Base-by-base conservation (phyloP, 2,329 filamentous ascomycete species). In the Thielaviopsis musarum region DNA sequence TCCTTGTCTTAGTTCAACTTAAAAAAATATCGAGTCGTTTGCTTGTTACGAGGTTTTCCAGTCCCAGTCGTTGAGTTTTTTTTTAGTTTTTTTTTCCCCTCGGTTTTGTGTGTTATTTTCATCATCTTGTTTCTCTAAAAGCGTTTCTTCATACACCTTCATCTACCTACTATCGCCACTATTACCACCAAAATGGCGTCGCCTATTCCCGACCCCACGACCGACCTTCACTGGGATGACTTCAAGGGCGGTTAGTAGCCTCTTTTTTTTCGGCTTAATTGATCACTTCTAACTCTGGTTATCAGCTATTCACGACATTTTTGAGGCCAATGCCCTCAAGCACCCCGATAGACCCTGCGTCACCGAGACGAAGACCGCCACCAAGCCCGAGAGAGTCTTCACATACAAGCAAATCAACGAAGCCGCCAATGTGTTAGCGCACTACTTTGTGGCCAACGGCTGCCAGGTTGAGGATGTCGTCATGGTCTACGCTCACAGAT, bases 371-470 rank as follows among this genome's bases (percentile, higher is more conserved):
- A 69, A 69, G 64, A 69, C 69, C 30, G 71, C 72, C 4, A 67
- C 52, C 53, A 60, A 60, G 2, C 77, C 83, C 7, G 75, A 83
- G 68, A 77, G 87, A 63, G 73, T 72, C 55, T 96, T 93, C 71
- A 91, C 83, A 24, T 97, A 96, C 70, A 76, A 76, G 64, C 88
- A 95, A 67, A 95, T 97, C 67, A 79, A 90, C 67, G 86, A 95
- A 73, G 84, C 85, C 0, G 86, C 88, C 30, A 94, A 94, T 69
- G 77, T 82, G 19, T 70, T 96, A 6, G 87, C 89, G 22, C 83
- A 95, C 71, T 81, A 95, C 67, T 77, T 96, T 21, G 79, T 86
- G 58, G 76, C 84, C 56, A 77, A 82, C 66, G 90, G 91, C 61
- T 77, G 89, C 63, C 77, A 83, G 61, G 76, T 82, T 65, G 90